Base-by-base conservation (phyloP, 1,139 yeast species). In the Pichia inconspicua region DNA sequence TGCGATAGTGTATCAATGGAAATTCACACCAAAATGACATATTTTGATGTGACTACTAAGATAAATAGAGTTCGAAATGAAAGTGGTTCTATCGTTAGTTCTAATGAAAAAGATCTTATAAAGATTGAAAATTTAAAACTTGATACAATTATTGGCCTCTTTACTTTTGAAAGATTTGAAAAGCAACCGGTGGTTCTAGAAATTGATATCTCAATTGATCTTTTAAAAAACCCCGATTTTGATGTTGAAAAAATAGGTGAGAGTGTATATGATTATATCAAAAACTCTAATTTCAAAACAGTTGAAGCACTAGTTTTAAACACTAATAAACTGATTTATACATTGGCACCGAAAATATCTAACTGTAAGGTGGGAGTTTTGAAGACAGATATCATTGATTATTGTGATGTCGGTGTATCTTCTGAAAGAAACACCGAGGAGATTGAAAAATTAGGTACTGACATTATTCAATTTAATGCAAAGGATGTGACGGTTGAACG, bases 301-400 rank as follows among this genome's bases (percentile, higher is more conserved):
- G 95, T 92, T 2, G 98, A 92, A 62, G 96, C 97, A 0, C 73
- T 92, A 52, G 95, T 86, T 3, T 77, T 81, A 52, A 76, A 80
- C 12, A 82, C 88, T 25, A 83, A 89, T 6, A 86, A 82, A 57
- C 65, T 83, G 44, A 71, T 82, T 3, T 61, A 64, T 9, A 53
- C 55, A 2, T 50, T 53, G 8, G 10, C 50, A 5, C 55, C 57
- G 1, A 35, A 40, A 1, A 66, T 73, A 3, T 55, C 62, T 5
- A 67, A 69, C 36, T 71, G 74, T n/a, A 50, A 58, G 3, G 90
- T 85, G 0, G 73, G 72, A 25, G 95, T 89, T 1, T 78, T 82
- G 40, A 92, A 92, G 64, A 90, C 96, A 2, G 84, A 88, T 60
- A 97, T 97, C 1, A 78, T 92, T 32, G 83, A 88, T 3, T 82